Evolutionary conservation across 768 basidiomycete species (phyloP), one percentile per base, ranked within the genome.

Genomic region (Agaricus subrufescens): DNA sequence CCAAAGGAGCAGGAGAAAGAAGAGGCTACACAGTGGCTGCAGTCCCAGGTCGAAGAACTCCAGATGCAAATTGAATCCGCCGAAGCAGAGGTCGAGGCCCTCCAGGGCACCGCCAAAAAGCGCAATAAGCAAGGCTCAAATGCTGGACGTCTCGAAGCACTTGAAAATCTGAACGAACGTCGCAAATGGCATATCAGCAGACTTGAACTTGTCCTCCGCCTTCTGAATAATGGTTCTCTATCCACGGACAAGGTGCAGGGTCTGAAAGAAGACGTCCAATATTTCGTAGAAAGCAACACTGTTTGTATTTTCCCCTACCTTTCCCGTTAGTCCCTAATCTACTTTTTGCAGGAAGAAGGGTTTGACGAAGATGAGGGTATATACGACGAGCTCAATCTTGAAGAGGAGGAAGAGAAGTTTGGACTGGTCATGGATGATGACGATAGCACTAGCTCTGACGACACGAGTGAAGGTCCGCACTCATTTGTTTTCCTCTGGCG

Each of bases 301-400:
- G 96, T 98, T 61, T 67, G 94, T 63, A 12, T n/a, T 10, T 26
- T 46, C 25, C 34, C 15, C 10, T 15, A 15, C 37, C 25, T 38
- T 50, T 51, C 44, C 26, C 6, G 29, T 38, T 54, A 34, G 50
- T 34, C 34, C 5, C 23, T n/a, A 40, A 38, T 52, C 30, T 29
- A 26, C 6, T 38, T 7, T 30, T 30, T 48, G 49, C 69, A 98
- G 97, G 94, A 96, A 52, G 97, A 98, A 64, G 89, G 91, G 64
- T 99, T 97, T 70, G 94, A 98, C 57, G 95, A 96, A 68, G 93
- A 98, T 65, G 90, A 94, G 68, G 94, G 92, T 46, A 90, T 99
- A 50, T 99, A 99, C 65, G 97, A 98, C 63, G 97, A 98, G 14
- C 91, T 99, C 59, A 91, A 91, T 64, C 87, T 99, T 46, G 91